These are phyloP conservation scores for Chondrus crispus DNA, from an alignment of 23 red algal species.

Conservation along the genomic window DNA sequence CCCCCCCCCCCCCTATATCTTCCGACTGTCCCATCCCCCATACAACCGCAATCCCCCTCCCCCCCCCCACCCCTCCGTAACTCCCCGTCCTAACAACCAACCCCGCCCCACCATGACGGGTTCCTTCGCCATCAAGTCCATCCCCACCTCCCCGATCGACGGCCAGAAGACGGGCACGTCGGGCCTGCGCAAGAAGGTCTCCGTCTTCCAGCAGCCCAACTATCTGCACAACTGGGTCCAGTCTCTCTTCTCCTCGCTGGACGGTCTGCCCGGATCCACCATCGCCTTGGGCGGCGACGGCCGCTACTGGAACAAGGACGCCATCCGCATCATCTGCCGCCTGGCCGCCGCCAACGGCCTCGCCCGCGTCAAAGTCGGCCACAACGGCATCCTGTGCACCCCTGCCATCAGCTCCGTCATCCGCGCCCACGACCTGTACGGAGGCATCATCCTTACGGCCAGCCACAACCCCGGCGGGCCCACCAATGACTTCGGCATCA, in stretches of 20 bases:
- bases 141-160: conserved; percentile 73
- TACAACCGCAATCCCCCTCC: background rate
- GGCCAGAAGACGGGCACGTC: conserved; percentile 97
- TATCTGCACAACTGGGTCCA: conserved; percentile 95
- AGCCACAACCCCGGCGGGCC: conserved; percentile 94
- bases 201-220: conserved; percentile 64
- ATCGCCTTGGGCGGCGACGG: conserved; percentile 93
- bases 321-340: conserved; percentile 81
- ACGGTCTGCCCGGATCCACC: conserved; percentile 54
- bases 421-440: conserved; percentile 44
- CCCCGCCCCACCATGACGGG: background rate
- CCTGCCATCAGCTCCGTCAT: conserved; percentile 87
- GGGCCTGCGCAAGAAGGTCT: conserved; percentile 85
- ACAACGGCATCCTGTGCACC: conserved; percentile 86
- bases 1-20: background rate
- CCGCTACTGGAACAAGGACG: conserved; percentile 83
- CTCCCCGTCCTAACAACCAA: background rate
- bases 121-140: conserved; percentile 19
- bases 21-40: background rate
- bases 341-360: conserved; percentile 90
- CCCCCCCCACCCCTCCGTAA: background rate
- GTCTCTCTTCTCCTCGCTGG: conserved; percentile 75
- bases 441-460: conserved; percentile 96
- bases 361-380: conserved; percentile 69
- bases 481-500: conserved; percentile 93